phyloP scores from a whole-genome alignment of 495 filamentous ascomycete genomes.

The Aspergillus nanangensis region DNA sequence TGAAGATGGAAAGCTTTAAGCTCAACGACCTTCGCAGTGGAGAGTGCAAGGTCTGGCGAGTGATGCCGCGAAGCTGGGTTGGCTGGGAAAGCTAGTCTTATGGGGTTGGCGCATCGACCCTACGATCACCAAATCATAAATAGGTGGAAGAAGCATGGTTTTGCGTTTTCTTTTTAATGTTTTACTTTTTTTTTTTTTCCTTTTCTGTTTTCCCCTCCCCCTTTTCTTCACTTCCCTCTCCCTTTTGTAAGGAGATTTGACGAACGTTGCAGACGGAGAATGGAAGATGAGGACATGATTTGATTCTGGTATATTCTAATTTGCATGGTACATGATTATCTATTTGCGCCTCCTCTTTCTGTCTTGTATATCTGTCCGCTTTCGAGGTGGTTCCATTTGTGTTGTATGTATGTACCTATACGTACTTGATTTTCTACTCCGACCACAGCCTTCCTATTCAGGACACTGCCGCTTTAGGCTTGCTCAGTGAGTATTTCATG shows the following conservation, averaged over 20 bases:
- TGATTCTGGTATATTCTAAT: conserved; percentile 23
- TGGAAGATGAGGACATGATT: conserved; percentile 19
- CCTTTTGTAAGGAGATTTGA: too few species aligned
- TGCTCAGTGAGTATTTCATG: too few species aligned
- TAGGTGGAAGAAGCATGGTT: too few species aligned
- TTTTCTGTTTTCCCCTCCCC: neutral
- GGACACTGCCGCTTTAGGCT: neutral
- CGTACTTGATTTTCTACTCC: too few species aligned
- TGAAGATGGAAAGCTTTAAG: conserved; percentile 89
- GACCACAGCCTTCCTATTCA: too few species aligned
- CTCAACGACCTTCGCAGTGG: conserved; percentile 87
- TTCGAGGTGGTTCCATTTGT: conserved; percentile 17
- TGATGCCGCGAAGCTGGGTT: conserved; percentile 88
- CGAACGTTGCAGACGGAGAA: conserved; percentile 2
- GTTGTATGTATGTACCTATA: conserved; percentile 24
- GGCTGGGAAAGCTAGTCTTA: conserved; percentile 76
- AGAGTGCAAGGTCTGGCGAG: conserved; percentile 96
- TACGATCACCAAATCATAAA: too few species aligned
- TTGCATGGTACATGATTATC: conserved; percentile 14
- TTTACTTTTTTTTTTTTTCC: conserved; percentile 2
- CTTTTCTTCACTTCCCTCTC: neutral
- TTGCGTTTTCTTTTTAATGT: too few species aligned
- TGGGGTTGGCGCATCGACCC: too few species aligned
- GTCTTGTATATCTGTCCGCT: conserved; percentile 6
- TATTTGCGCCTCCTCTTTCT: neutral